Percentiles rank a stretch among this genome's conserved stretches.
Conservation (phyloP, 768 basidiomycete genomes). For the Pulveroboletus sp. region DNA sequence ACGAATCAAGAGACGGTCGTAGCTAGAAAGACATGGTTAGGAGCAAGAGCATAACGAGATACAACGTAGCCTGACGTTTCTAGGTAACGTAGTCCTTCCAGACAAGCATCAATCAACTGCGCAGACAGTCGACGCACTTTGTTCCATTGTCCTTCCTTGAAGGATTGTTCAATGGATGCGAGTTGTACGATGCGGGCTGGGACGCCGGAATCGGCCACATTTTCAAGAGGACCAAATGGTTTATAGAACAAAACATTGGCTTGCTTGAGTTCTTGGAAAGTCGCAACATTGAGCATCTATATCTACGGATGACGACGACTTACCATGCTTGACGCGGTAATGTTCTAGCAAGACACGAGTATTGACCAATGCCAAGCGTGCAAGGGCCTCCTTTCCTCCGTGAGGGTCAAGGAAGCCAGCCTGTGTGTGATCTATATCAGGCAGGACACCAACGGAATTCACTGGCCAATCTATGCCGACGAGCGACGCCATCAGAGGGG, state of each 20-base stretch:
- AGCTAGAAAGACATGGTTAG: conserved; percentile 35
- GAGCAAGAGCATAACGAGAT: not conserved
- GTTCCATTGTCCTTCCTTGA: conserved; percentile 42
- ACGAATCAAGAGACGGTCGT: conserved; percentile 73
- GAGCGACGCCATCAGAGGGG: conserved; percentile 74
- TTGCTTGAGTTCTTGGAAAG: conserved; percentile 55
- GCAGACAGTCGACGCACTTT: conserved; percentile 49
- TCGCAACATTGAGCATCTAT: conserved; percentile 5
- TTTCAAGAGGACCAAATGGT: conserved; percentile 53
- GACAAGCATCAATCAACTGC: conserved; percentile 49
- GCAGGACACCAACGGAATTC: conserved; percentile 79
- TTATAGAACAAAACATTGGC: conserved; percentile 57
- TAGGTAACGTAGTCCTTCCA: conserved; percentile 71
- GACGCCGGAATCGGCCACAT: conserved; percentile 20
- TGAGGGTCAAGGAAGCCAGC: conserved; percentile 56
- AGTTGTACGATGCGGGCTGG: conserved; percentile 37
- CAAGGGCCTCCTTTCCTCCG: conserved; percentile 48
- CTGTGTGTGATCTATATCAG: conserved; percentile 61
- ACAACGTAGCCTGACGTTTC: conserved; percentile 47
- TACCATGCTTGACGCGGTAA: conserved; percentile 75
- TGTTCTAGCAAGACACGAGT: conserved; percentile 73
- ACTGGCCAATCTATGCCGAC: conserved; percentile 74
- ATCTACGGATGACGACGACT: conserved; percentile 12
- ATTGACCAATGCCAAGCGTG: conserved; percentile 59
- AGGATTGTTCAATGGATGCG: conserved; percentile 42